These are phyloP conservation scores for Scedosporium boydii DNA, from an alignment of 2,329 filamentous ascomycete genomes.

Conservation along the genomic window DNA sequence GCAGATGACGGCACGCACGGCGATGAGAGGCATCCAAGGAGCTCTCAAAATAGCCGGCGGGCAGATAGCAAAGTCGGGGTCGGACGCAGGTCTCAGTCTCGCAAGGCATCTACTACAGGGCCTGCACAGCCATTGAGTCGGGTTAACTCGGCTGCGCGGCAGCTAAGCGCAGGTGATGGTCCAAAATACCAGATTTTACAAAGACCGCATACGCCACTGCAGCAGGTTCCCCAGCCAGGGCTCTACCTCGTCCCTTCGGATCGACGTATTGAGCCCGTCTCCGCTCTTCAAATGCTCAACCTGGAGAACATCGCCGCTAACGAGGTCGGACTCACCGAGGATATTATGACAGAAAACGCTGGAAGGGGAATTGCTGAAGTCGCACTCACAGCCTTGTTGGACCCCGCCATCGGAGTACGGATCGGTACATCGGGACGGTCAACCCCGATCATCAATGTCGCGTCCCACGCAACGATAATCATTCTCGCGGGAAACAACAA, in stretches of 20 bases:
- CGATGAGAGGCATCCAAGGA: slow-evolving; percentile 40
- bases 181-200: slow-evolving; percentile 6
- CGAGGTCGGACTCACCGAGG: slow-evolving; percentile 77
- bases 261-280: slow-evolving; percentile 52
- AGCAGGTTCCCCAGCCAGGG: slow-evolving; percentile 17
- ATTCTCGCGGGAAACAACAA: slow-evolving; percentile 95
- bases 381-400: slow-evolving; percentile 58
- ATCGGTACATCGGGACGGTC: slow-evolving; percentile 29
- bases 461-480: slow-evolving; percentile 40
- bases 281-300: slow-evolving; percentile 78
- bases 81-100: slow-evolving; percentile 43
- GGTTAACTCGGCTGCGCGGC: slow-evolving; percentile 10
- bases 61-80: slow-evolving; percentile 43
- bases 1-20: slow-evolving; percentile 50
- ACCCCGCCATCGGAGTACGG: slow-evolving; percentile 49
- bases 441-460: slow-evolving; percentile 16
- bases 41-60: slow-evolving; percentile 38
- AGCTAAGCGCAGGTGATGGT: slow-evolving; percentile 1
- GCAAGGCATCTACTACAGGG: slow-evolving; percentile 38
- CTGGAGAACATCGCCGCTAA: slow-evolving; percentile 85
- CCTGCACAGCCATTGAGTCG: slow-evolving; percentile 38
- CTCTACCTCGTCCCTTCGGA: slow-evolving; percentile 47
- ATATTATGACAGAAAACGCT: slow-evolving; percentile 86
- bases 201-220: not conserved
- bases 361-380: slow-evolving; percentile 83